phyloP scores from a whole-genome alignment of 139 green algal species.

The Gonium pectorale region DNA sequence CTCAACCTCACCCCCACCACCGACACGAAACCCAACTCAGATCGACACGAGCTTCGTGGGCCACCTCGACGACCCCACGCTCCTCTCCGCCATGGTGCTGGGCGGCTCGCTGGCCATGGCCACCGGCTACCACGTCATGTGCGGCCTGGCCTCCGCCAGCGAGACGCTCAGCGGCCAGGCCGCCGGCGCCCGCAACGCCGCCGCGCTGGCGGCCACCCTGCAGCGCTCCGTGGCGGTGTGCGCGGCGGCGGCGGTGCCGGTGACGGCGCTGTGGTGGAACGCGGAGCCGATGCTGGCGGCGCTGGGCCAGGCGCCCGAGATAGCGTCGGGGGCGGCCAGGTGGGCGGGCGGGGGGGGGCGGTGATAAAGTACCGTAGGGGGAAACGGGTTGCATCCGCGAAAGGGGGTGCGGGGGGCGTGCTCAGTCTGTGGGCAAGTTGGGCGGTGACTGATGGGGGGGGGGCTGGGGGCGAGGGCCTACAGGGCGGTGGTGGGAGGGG shows the following conservation, averaged over 20 bases:
- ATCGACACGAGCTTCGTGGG: constrained; percentile 51
- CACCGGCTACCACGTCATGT: constrained; percentile 48
- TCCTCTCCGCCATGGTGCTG: constrained; percentile 45
- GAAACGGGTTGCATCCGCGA: too few species aligned
- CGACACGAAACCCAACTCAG: too few species aligned
- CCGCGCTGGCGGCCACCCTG: constrained; percentile 37
- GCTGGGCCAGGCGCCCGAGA: constrained; percentile 40
- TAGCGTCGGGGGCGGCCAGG: constrained; percentile 44
- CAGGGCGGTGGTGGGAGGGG: too few species aligned
- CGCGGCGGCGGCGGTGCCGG: constrained; percentile 26
- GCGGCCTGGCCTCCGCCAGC: constrained; percentile 36
- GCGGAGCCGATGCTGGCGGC: constrained; percentile 35
- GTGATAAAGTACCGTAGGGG: too few species aligned
- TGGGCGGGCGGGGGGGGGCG: neutral
- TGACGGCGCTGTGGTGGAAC: constrained; percentile 40
- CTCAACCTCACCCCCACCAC: too few species aligned
- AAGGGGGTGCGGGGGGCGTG: too few species aligned
- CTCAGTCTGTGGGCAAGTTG: too few species aligned
- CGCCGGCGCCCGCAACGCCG: constrained; percentile 25
- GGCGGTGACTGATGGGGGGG: too few species aligned
- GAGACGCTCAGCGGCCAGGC: constrained; percentile 53
- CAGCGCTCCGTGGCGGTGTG: constrained; percentile 47
- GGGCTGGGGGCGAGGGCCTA: too few species aligned
- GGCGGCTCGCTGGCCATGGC: constrained; percentile 43
- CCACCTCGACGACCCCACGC: constrained; percentile 39